Evolutionary conservation across 2,329 filamentous ascomycete species (phyloP).

Genomic region (Xylaria sp.): DNA sequence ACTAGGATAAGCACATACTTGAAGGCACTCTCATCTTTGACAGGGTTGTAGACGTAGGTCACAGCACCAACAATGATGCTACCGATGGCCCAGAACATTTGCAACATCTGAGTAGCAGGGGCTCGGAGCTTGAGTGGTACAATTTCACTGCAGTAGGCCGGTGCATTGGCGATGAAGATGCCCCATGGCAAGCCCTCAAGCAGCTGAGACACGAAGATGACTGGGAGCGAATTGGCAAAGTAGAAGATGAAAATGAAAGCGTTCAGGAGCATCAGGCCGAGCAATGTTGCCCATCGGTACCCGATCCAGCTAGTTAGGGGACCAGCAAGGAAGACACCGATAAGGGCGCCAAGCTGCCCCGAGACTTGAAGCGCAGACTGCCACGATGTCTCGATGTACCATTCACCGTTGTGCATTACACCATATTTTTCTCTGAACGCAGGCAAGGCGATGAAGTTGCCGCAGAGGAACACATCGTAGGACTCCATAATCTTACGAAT

Average conservation of each 20-base stretch:
- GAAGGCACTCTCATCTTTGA: conserved; percentile 31
- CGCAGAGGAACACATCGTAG: conserved; percentile 66
- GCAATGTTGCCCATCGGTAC: conserved; percentile 65
- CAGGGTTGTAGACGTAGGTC: conserved; percentile 57
- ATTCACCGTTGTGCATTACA: conserved; percentile 40
- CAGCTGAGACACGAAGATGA: conserved; percentile 60
- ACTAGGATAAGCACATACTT: conserved; percentile 41
- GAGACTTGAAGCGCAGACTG: conserved; percentile 61
- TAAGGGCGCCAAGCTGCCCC: conserved; percentile 63
- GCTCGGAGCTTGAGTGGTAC: conserved; percentile 63
- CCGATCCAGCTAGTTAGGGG: conserved; percentile 64
- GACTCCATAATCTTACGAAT: conserved; percentile 67
- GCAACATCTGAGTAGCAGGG: conserved; percentile 65
- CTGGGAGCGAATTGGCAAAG: conserved; percentile 49
- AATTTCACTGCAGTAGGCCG: conserved; percentile 65
- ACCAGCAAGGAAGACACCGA: conserved; percentile 64
- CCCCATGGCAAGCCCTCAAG: conserved; percentile 70
- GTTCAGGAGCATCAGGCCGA: conserved; percentile 61
- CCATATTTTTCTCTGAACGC: conserved; percentile 55
- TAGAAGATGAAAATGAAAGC: conserved; percentile 61
- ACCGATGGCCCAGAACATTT: conserved; percentile 70
- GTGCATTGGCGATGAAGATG: conserved; percentile 69
- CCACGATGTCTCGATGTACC: conserved; percentile 59
- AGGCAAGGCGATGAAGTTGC: conserved; percentile 60
- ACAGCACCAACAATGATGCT: conserved; percentile 65